A percentile compares a stretch with the other conserved stretches of the same genome.
These are phyloP conservation scores for Lyophyllum shimeji DNA, from an alignment of 768 basidiomycete species.

Conservation along the genomic window DNA sequence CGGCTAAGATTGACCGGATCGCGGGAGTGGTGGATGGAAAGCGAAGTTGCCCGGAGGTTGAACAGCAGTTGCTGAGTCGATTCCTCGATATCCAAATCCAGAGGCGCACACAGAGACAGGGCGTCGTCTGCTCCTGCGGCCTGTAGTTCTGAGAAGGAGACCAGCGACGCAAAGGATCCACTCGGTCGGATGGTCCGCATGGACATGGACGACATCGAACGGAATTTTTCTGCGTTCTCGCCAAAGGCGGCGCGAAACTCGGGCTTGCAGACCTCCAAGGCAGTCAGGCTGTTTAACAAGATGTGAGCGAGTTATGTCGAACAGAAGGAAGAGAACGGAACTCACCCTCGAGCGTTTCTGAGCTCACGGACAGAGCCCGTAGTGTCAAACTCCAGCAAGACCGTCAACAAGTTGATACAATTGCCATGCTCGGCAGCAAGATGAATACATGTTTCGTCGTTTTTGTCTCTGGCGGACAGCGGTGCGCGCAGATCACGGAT, in stretches of 20 bases:
- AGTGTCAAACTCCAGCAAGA: constrained; percentile 66
- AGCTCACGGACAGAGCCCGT: constrained; percentile 54
- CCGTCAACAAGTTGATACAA: constrained; percentile 59
- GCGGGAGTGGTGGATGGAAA: constrained; percentile 36
- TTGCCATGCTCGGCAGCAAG: constrained; percentile 74
- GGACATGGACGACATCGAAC: constrained; percentile 54
- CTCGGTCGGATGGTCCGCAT: constrained; percentile 52
- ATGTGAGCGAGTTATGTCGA: constrained; percentile 5
- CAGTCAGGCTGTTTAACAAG: constrained; percentile 53
- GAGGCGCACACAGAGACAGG: constrained; percentile 34
- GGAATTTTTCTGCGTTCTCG: constrained; percentile 42
- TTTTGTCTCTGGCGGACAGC: constrained; percentile 59
- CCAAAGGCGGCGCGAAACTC: constrained; percentile 67
- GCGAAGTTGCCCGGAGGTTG: constrained; percentile 52
- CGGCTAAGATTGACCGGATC: constrained; percentile 38
- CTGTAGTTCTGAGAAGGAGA: constrained; percentile 41
- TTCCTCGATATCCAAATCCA: constrained; percentile 44
- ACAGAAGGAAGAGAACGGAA: constrained; percentile 8
- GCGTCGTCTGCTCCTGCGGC: constrained; percentile 25
- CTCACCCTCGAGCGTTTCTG: constrained; percentile 73
- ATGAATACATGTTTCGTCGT: constrained; percentile 79
- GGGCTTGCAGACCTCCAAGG: constrained; percentile 65
- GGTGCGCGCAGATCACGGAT: constrained; percentile 70
- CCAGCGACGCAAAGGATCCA: constrained; percentile 49
- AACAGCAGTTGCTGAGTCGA: constrained; percentile 50